A percentile compares a stretch with the other conserved stretches of the same genome.
These are phyloP conservation scores for Fusarium verticillioides DNA, from an alignment of 2,329 filamentous ascomycete genomes.

Conservation along the genomic window DNA sequence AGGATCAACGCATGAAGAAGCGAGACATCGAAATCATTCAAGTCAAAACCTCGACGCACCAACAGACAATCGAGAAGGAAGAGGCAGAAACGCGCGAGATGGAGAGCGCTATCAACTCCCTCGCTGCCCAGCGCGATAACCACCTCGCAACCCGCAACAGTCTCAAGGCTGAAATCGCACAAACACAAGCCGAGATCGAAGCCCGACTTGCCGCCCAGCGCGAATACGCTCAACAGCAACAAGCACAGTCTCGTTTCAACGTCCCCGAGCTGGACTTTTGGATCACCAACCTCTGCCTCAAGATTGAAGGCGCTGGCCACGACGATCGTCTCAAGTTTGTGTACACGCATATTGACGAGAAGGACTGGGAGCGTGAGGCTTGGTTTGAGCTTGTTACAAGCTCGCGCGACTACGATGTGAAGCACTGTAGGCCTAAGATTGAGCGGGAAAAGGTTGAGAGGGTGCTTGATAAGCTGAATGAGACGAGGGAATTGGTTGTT, in stretches of 20 bases:
- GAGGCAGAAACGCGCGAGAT: constrained; percentile 81
- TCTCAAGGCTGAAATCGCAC: constrained; percentile 70
- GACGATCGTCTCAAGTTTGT: constrained; percentile 90
- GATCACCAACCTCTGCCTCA: constrained; percentile 88
- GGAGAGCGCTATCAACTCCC: constrained; percentile 68
- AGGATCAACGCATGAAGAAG: constrained; percentile 91
- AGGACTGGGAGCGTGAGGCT: constrained; percentile 87
- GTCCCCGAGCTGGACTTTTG: constrained; percentile 95
- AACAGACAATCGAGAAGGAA: constrained; percentile 81
- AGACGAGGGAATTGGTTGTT: constrained; percentile 76
- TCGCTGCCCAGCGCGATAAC: constrained; percentile 69
- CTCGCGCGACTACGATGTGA: constrained; percentile 85
- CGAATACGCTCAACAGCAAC: constrained; percentile 77
- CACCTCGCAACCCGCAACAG: constrained; percentile 67
- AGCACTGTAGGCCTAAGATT: constrained; percentile 83
- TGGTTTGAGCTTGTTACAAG: constrained; percentile 92
- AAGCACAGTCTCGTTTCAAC: constrained; percentile 88
- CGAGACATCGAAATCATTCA: constrained; percentile 86
- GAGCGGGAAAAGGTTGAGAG: constrained; percentile 81
- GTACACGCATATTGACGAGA: constrained; percentile 87
- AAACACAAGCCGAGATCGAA: constrained; percentile 77
- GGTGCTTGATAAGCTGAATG: constrained; percentile 83
- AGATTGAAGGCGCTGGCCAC: constrained; percentile 88
- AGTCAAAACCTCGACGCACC: constrained; percentile 75
- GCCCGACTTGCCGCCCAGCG: constrained; percentile 76